Evolutionary conservation across 1,284 basidiomycete genomes (phyloP).

Genomic region (Vanrija sp.): DNA sequence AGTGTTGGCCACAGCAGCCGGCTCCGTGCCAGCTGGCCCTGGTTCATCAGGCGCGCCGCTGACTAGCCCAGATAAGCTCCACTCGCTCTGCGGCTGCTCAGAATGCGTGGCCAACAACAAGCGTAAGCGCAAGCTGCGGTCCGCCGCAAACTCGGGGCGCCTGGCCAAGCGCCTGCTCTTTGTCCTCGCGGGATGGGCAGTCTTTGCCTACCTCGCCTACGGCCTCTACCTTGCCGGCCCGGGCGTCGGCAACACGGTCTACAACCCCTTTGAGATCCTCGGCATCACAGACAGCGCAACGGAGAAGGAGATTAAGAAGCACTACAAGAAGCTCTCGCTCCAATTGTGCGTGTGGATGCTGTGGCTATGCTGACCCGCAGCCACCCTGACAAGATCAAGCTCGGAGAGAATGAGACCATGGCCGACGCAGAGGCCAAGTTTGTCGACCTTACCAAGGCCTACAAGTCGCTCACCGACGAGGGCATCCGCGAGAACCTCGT

Average conservation of each 20-base stretch:
- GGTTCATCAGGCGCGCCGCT: background rate
- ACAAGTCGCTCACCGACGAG: slow-evolving; percentile 96
- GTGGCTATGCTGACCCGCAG: slow-evolving; percentile 50
- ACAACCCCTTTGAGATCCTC: slow-evolving; percentile 93
- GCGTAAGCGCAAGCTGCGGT: slow-evolving; percentile 25
- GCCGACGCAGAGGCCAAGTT: slow-evolving; percentile 87
- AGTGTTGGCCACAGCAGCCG: slow-evolving; percentile 49
- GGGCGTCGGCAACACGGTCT: slow-evolving; percentile 63
- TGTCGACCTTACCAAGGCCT: slow-evolving; percentile 94
- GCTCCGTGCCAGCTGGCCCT: background rate
- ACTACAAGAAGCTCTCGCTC: slow-evolving; percentile 90
- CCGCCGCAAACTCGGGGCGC: slow-evolving; percentile 45
- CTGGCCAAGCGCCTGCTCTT: slow-evolving; percentile 53
- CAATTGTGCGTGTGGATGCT: slow-evolving; percentile 61
- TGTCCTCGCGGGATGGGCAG: slow-evolving; percentile 68
- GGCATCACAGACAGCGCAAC: slow-evolving; percentile 66
- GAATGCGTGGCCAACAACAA: slow-evolving; percentile 21
- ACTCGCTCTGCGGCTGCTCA: slow-evolving; percentile 34
- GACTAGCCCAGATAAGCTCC: slow-evolving; percentile 20
- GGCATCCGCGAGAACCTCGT: slow-evolving; percentile 87
- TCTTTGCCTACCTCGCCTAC: slow-evolving; percentile 66
- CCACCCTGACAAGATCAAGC: slow-evolving; percentile 94
- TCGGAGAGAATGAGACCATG: slow-evolving; percentile 75
- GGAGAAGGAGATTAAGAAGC: slow-evolving; percentile 92
- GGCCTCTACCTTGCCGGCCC: slow-evolving; percentile 59